These are phyloP conservation scores for Lactifluus hygrophoroides DNA, from an alignment of 768 basidiomycete genomes.

Conservation along the genomic window DNA sequence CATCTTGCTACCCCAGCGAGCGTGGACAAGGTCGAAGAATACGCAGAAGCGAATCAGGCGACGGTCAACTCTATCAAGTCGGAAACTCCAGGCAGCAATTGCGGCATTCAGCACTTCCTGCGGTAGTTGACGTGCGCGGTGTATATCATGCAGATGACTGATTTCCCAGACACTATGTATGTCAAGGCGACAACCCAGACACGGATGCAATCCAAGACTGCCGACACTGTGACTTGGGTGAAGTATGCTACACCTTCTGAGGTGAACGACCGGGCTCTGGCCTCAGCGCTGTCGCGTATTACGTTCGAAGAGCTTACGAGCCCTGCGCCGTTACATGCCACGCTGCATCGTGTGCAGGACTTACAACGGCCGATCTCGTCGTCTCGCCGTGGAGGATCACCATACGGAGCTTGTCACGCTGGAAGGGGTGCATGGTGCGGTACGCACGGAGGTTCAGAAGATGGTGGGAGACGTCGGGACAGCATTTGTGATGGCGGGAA, in stretches of 20 bases:
- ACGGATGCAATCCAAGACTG: slow-evolving; percentile 70
- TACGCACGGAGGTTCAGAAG: slow-evolving; percentile 60
- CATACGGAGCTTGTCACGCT: slow-evolving; percentile 58
- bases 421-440: slow-evolving; percentile 44
- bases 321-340: slow-evolving; percentile 48
- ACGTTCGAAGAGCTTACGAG: slow-evolving; percentile 50
- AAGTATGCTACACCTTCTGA: slow-evolving; percentile 45
- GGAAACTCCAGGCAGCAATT: not conserved
- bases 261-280: slow-evolving; percentile 15
- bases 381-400: slow-evolving; percentile 66
- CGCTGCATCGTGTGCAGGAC: slow-evolving; percentile 38
- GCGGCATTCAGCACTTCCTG: too few relatives aligned
- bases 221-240: slow-evolving; percentile 71
- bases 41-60: slow-evolving; percentile 23
- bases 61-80: slow-evolving; percentile 41
- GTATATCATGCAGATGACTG: slow-evolving; percentile 28
- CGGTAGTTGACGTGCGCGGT: too few relatives aligned
- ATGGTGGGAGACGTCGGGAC: slow-evolving; percentile 82
- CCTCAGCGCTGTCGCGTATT: slow-evolving; percentile 44
- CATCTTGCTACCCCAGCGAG: slow-evolving; percentile 22
- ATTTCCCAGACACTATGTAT: slow-evolving; percentile 63
- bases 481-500: slow-evolving; percentile 58
- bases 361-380: slow-evolving; percentile 43
- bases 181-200: slow-evolving; percentile 54
- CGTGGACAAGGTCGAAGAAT: slow-evolving; percentile 19